Evolutionary conservation across 2,329 filamentous ascomycete species (phyloP), one percentile per base, ranked within the genome.

Genomic region (Nothopassalora personata): DNA sequence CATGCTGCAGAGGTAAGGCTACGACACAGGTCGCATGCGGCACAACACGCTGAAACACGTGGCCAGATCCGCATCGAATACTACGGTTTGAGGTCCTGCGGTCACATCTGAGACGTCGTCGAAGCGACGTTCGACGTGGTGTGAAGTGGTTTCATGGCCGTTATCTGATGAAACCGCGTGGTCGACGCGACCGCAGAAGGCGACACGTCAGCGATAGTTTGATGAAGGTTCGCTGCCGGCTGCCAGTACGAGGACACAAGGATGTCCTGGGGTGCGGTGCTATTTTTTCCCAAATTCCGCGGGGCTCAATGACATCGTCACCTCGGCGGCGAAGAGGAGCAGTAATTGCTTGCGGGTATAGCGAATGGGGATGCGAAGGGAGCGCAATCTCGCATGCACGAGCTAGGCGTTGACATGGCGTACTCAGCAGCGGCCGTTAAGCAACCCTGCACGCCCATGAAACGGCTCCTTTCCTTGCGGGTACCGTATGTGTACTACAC

Each of bases 391-490:
- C 39, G 39, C 13, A 3, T 43, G 39, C n/a, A 43, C 39, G 39
- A 43, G 39, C 39, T 43, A 43, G n/a, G 39, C 34, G 39, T 43
- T n/a, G 3, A 15, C 39, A 43, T 43, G 18, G 39, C 39, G 39
- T 43, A n/a, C 18, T 43, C 39, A 43, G 39, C 39, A 43, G 39
- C 13, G 39, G 39, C 39, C 39, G 39, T 43, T n/a, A 8, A n/a
- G 39, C 13, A 18, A 43, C 39, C 39, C 39, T 43, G 39, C 13
- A 36, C 34, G 34, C 34, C 34, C 34, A 43, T 43, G 39, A 23
- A 58, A 34, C 30, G 15, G 56, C 56, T 51, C 56, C 56, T 54
- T 58, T 54, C 56, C 56, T 54, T 50, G 51, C 51, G 53, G 13
- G 33, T 48, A 47, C 56, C 33, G 51, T 54, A 19, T 15, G n/a